phyloP scores from a whole-genome alignment of 176 grass and related monocot genomes.

The Avena eriantha region DNA sequence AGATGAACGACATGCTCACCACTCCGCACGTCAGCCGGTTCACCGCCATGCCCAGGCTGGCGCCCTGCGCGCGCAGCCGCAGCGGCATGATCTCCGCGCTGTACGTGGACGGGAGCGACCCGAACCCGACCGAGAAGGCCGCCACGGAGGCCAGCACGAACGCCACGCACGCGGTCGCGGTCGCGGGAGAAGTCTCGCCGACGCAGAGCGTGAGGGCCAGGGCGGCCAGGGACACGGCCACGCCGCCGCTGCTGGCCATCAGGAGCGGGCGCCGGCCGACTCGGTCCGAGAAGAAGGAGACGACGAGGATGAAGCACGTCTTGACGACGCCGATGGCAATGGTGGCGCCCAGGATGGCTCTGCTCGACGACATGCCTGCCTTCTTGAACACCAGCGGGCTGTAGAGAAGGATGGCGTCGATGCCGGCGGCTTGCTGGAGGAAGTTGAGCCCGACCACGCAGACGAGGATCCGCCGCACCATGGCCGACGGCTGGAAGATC shows the following conservation, averaged over 20 bases:
- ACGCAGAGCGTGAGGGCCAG: constrained; percentile 14
- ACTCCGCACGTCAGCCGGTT: constrained; percentile 24
- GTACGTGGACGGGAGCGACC: constrained; percentile 9
- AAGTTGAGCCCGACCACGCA: constrained; percentile 10
- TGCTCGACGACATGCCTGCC: not conserved
- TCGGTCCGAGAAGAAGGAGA: not conserved
- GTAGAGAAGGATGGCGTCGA: constrained; percentile 19
- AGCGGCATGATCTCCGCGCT: not conserved
- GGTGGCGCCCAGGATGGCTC: not conserved
- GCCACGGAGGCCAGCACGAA: not conserved
- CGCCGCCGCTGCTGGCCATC: constrained; percentile 12
- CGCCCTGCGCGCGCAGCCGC: not conserved
- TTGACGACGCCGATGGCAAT: not conserved
- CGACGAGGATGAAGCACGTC: constrained; percentile 23
- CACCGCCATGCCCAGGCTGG: not conserved
- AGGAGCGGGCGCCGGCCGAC: constrained; percentile 15
- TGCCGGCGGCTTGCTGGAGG: constrained; percentile 15
- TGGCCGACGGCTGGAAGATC: constrained; percentile 25
- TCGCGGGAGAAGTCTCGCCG: not conserved
- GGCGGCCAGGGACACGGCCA: not conserved
- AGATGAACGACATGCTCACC: constrained; percentile 29
- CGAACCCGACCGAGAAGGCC: constrained; percentile 14
- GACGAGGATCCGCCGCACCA: not conserved
- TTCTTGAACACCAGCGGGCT: constrained; percentile 22
- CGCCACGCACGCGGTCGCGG: not conserved